Evolutionary conservation across 495 filamentous ascomycete species (phyloP), one percentile per base, ranked within the genome.

Genomic region (Penicillium flavigenum): DNA sequence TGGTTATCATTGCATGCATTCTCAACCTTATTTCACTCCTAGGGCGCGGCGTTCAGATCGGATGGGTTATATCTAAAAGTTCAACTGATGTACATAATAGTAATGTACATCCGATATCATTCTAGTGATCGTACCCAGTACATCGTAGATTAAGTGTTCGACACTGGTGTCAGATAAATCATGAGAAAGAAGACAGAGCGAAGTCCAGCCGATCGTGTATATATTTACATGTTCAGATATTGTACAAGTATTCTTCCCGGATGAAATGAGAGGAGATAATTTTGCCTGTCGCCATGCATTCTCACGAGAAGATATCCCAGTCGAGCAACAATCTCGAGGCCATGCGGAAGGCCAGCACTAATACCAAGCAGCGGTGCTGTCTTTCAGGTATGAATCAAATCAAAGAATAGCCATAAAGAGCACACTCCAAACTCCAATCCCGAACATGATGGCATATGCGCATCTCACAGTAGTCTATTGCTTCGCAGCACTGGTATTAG

Each of bases 11-110:
- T 64, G 47, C 48, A 60, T 63, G 34, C 53, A 55, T 48, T 52
- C 36, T 39, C 52, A 60, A 46, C 42, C 34, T 61, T 59, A 32
- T 58, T 57, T 54, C 43, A 63, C 36, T 62, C 64, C 54, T 49
- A 56, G 60, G 60, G 67, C 59, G 66, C 62, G 73, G 72, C 73
- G 72, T 76, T 75, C n/a, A 55, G 65, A 65, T 60, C 60, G 61
- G 64, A 58, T 50, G 60, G 55, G 39, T 44, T 55, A 59, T 60
- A 54, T 54, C 47, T 57, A 70, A 68, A 68, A 63, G 54, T 65
- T 60, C 44, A 65, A 60, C 56, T 51, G 47, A 43, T 55, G 53
- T 61, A 56, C 39, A 53, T 46, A 54, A 53, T 58, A 47, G 43
- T n/a, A 47, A 36, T 61, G 63, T 63, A 65, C 54, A 58, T 67